Conservation (phyloP, 306 rosid genomes). For the Glycyrrhiza uralensis region DNA sequence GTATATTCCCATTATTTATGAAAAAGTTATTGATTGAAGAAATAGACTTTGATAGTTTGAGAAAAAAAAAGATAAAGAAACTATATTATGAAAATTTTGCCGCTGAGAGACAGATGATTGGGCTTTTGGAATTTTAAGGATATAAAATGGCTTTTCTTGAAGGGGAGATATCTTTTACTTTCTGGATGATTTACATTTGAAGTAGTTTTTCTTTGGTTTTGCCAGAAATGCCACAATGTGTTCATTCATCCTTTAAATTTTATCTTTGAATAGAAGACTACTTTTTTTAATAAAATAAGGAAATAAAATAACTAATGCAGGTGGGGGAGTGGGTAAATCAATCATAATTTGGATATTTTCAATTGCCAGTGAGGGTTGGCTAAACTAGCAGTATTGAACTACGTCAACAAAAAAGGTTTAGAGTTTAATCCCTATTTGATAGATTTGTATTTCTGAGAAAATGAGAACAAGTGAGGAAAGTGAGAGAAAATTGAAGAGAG, state of each 20-base stretch:
- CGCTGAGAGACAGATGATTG: not conserved
- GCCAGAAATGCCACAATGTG: not conserved
- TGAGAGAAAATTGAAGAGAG: too few species aligned
- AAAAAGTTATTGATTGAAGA: not conserved
- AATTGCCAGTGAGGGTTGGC: too few species aligned
- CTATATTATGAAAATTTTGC: not conserved
- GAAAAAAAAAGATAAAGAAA: not conserved
- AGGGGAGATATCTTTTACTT: not conserved
- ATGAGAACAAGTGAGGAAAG: too few species aligned
- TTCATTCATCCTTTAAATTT: not conserved
- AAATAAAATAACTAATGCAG: not conserved
- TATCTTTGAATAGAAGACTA: not conserved
- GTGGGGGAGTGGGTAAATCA: not conserved
- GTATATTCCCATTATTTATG: not conserved
- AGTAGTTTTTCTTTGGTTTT: not conserved
- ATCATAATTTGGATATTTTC: not conserved
- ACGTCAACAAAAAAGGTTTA: too few species aligned
- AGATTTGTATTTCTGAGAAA: too few species aligned
- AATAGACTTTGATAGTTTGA: not conserved
- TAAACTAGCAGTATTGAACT: too few species aligned
- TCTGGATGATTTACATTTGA: not conserved
- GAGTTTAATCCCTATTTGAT: too few species aligned
- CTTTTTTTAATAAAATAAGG: not conserved
- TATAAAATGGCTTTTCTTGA: not conserved
- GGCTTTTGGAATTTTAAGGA: not conserved